Conservation (phyloP, 1,284 basidiomycete genomes). For the Hypsizygus ulmarius region DNA sequence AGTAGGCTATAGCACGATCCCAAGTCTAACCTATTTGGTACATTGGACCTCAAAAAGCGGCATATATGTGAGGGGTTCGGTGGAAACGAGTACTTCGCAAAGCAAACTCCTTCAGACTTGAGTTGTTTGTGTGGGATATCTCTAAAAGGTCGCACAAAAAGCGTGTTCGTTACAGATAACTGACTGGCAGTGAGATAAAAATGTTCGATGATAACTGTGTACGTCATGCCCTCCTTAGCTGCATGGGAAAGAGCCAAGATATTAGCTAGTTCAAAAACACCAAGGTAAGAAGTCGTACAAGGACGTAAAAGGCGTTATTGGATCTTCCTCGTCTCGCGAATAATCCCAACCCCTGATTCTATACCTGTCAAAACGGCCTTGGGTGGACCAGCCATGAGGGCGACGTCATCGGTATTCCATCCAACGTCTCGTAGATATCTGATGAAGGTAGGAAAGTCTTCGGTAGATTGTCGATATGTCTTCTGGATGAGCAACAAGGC, state of each 20-base stretch:
- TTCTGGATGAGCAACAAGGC: conserved; percentile 20
- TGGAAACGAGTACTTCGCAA: not conserved
- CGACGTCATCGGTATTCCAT: conserved; percentile 38
- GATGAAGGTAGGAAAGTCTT: conserved; percentile 32
- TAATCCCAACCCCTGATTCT: conserved; percentile 6
- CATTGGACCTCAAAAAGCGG: too few relatives aligned
- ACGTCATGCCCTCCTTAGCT: conserved; percentile 9
- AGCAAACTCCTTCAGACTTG: conserved; percentile 1
- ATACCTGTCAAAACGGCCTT: conserved; percentile 27
- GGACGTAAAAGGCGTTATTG: conserved; percentile 11
- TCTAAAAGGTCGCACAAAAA: conserved; percentile 3
- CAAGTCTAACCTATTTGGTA: too few relatives aligned
- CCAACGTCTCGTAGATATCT: conserved; percentile 28
- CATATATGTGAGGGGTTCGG: conserved; percentile 4
- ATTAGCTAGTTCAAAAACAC: not conserved
- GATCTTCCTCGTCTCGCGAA: conserved; percentile 21
- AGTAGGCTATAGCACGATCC: not conserved
- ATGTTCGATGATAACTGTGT: conserved; percentile 3
- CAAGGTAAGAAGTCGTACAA: not conserved
- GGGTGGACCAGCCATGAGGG: conserved; percentile 35
- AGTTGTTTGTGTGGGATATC: conserved; percentile 11
- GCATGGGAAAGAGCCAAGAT: not conserved
- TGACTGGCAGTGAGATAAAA: conserved; percentile 9
- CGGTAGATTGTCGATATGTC: conserved; percentile 23
- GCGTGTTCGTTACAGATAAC: not conserved